Evolutionary conservation across 495 filamentous ascomycete genomes (phyloP), one percentile per base, ranked within the genome.

Genomic region (Cladorrhinum samala): DNA sequence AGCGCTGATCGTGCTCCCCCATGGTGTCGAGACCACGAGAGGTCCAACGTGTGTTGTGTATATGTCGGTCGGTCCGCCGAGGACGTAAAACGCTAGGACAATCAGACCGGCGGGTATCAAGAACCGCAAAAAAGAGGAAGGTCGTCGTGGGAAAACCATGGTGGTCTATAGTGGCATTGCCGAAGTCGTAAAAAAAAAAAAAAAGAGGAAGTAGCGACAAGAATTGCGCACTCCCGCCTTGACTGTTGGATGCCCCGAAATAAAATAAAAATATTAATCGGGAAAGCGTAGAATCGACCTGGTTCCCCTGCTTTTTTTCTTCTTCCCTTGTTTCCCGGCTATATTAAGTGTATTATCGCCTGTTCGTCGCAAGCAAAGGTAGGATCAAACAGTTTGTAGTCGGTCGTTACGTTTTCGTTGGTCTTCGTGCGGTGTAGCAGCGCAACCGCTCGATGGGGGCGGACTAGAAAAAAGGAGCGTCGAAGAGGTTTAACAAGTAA

Each of bases 61-160:
- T 3, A 50, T 17, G 41, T 18, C 19, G 21, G 2, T n/a, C 0
- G 33, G 49, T 8, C 27, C 18, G 44, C 17, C 27, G 6, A 53
- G 27, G 11, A 39, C 61, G 49, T 67, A 71, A 56, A 73, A 59
- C 2, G 65, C 21, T 13, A 53, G 43, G n/a, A 68, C 25, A 23
- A 74, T 36, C 16, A 73, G 37, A 17, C 63, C 25, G 23, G 65
- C 62, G 11, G 65, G 63, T 8, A 71, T 44, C 18, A 67, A 39
- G 44, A 68, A 74, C 49, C 72, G 72, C 27, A 68, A 14, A 38
- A 72, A 27, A 24, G 65, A 57, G 21, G 67, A 72, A 4, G 67
- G 65, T 11, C 71, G 64, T 36, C 64, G 68, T 20, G 68, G 69
- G 50, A 72, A 71, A 18, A 49, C 16, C 18, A 4, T 23, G 43